Evolutionary conservation across 805 yeast species (phyloP).

Genomic region (Metschnikowia peoriensis): DNA sequence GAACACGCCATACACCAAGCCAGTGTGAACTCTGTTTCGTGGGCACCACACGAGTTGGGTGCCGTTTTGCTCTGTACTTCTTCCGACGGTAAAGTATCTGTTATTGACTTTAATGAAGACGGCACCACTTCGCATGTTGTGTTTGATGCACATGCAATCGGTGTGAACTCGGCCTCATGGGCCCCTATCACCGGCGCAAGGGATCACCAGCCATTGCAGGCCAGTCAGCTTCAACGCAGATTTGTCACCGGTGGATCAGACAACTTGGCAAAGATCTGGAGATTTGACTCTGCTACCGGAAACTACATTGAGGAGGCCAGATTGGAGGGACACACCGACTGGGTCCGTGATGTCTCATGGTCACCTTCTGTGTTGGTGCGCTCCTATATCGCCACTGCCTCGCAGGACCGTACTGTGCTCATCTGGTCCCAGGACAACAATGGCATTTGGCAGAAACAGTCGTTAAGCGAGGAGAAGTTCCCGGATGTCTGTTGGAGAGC

Average conservation of each 20-base stretch:
- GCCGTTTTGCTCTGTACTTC: conserved; percentile 88
- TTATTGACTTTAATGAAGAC: conserved; percentile 87
- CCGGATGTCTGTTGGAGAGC: conserved; percentile 99
- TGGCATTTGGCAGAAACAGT: conserved; percentile 77
- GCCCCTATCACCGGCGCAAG: conserved; percentile 58
- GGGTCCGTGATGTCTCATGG: conserved; percentile 99
- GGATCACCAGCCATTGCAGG: conserved; percentile 18
- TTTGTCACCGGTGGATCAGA: conserved; percentile 96
- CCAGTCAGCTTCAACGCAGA: conserved; percentile 48
- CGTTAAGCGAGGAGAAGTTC: conserved; percentile 74
- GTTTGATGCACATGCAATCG: conserved; percentile 85
- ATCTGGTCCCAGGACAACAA: conserved; percentile 87
- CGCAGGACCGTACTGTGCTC: conserved; percentile 92
- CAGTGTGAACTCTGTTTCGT: conserved; percentile 86
- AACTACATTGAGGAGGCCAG: conserved; percentile 71
- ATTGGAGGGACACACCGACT: conserved; percentile 88
- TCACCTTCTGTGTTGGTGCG: conserved; percentile 86
- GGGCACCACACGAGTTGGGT: conserved; percentile 98
- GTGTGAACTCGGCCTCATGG: conserved; percentile 95
- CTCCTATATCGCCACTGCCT: conserved; percentile 92
- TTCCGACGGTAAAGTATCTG: conserved; percentile 88
- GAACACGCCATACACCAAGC: conserved; percentile 89
- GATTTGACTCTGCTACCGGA: conserved; percentile 51
- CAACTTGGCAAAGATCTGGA: conserved; percentile 91
- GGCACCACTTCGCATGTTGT: conserved; percentile 68